These are phyloP conservation scores for Aspergillus avenaceus DNA, from an alignment of 495 filamentous ascomycete genomes.

Conservation along the genomic window DNA sequence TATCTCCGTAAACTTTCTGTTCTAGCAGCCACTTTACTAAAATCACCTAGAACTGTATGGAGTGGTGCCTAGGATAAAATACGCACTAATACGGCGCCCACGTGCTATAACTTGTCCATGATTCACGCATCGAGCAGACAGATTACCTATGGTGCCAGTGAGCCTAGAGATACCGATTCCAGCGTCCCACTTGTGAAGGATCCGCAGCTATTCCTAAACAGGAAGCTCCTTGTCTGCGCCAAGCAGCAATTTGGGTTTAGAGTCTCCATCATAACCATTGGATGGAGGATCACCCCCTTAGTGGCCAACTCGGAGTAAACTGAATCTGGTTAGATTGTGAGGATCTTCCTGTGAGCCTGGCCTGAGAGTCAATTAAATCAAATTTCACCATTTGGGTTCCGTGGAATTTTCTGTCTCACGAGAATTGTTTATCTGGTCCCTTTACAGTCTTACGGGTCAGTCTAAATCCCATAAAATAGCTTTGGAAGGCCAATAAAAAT, in stretches of 20 bases:
- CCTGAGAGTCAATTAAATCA: neutral
- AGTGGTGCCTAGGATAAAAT: neutral
- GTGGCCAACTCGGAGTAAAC: neutral
- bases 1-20: no score
- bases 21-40: no score
- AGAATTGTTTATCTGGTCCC: no score
- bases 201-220: conserved; percentile 5
- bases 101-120: neutral
- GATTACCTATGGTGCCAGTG: neutral
- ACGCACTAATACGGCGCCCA: neutral
- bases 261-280: neutral
- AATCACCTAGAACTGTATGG: neutral
- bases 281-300: conserved; percentile 9
- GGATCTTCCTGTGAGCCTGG: neutral
- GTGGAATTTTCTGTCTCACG: no score
- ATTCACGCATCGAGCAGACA: neutral
- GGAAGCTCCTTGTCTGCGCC: conserved; percentile 16
- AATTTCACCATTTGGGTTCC: no score
- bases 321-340: neutral
- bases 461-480: conserved; percentile 6
- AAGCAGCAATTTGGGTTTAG: conserved; percentile 16
- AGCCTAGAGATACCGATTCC: neutral
- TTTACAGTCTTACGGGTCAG: neutral
- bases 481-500: conserved; percentile 1
- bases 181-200: conserved; percentile 1